Percentiles rank a stretch among this genome's conserved stretches.
phyloP scores from a whole-genome alignment of 768 basidiomycete species.

The Tricholoma sp. region DNA sequence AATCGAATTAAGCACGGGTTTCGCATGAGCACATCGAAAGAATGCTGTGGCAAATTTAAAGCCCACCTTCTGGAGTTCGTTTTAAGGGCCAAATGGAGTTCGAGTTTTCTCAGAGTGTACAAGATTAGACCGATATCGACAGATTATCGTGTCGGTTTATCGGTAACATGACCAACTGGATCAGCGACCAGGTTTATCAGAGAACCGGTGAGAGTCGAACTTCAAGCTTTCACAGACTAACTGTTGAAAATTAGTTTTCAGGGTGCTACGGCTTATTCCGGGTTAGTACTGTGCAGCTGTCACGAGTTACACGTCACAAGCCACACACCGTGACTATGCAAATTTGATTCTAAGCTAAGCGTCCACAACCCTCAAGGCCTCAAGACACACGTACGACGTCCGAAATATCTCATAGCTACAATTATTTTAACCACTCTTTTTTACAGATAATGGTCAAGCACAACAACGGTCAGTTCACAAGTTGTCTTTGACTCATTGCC shows the following conservation, averaged over 20 bases:
- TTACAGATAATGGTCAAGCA: conserved; percentile 68
- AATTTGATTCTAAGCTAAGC: background rate
- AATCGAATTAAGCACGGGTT: background rate
- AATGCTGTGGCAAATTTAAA: background rate
- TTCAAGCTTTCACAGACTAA: no score
- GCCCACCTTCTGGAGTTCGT: background rate
- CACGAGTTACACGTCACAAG: background rate
- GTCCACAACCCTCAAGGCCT: conserved; percentile 14
- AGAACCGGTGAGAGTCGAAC: no score
- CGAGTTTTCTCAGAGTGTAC: no score
- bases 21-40: background rate
- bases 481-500: background rate
- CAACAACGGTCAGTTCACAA: conserved; percentile 64
- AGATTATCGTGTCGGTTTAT: no score
- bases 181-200: no score
- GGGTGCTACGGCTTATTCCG: background rate
- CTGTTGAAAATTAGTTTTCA: no score
- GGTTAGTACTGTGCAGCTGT: background rate
- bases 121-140: no score
- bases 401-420: background rate
- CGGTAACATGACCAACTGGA: no score
- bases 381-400: conserved; percentile 39
- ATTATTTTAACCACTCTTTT: conserved; percentile 2
- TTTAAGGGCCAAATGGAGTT: background rate
- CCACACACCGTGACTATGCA: background rate